Base-by-base conservation (phyloP, 768 basidiomycete genomes). In the Lactifluus subvellereus region DNA sequence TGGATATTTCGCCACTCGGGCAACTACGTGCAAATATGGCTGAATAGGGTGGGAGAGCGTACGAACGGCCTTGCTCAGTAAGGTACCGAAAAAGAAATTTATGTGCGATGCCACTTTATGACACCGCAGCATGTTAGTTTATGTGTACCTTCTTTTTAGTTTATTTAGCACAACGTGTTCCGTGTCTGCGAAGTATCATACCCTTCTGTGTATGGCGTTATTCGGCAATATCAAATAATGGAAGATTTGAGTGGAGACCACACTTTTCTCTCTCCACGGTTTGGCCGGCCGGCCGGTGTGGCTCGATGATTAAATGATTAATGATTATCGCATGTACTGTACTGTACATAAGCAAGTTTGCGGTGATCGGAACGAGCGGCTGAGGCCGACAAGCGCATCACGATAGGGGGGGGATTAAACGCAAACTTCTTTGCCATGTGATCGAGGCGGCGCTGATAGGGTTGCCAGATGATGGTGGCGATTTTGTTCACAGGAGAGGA, bases 351-450 rank as follows among this genome's bases (percentile, higher is more conserved):
- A 5, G 20, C 30, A 35, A 33, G 6, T 30, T 20, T 47, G 62
- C 57, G 62, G 20, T 59, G 62, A 63, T 63, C 62, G 62, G 62
- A 54, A 54, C 45, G 37, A n/a, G 48, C 53, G 58, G 47, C 48
- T 48, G 52, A 18, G 11, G 33, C 42, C 62, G 49, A 48, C 20
- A 9, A 9, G 42, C 35, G 14, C 45, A 35, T n/a, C 51, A 38
- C 16, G 32, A 45, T 6, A 33, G 20, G 14, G 13, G 37, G 20
- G 11, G 47, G 14, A 40, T 40, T 16, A 57, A 53, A 53, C 57
- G 32, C 10, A 45, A 32, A 59, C 37, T 42, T 51, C 49, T n/a
- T 27, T 27, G 6, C 35, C 55, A 40, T 57, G 48, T 43, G 32
- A 45, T n/a, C 9, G n/a, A 48, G n/a, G 47, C 47, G 47, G 22